Conservation (phyloP, 208 protist genomes). For the Herpetomonas tarakana region DNA sequence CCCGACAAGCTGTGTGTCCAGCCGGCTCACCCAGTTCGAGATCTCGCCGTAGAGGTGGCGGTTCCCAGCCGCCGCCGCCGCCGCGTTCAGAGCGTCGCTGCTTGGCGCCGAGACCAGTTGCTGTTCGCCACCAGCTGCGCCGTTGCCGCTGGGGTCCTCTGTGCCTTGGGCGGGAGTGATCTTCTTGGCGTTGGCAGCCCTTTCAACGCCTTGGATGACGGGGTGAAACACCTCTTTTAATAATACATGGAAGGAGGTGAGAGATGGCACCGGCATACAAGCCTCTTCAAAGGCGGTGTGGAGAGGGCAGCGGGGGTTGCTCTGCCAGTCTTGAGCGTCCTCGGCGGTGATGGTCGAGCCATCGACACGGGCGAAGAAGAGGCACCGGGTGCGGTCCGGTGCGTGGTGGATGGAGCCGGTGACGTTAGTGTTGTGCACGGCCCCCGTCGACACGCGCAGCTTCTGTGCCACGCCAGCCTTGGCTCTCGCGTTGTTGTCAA, state of each 20-base stretch:
- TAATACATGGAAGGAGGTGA: slow-evolving; percentile 74
- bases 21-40: slow-evolving; percentile 74
- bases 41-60: slow-evolving; percentile 85
- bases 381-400: slow-evolving; percentile 71
- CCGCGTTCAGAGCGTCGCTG: slow-evolving; percentile 5
- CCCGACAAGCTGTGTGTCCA: slow-evolving; percentile 85
- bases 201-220: slow-evolving; percentile 69
- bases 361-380: slow-evolving; percentile 77
- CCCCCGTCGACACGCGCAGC: slow-evolving; percentile 50
- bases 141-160: neutral
- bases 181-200: slow-evolving; percentile 1
- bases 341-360: slow-evolving; percentile 56
- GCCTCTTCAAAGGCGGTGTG: slow-evolving; percentile 79
- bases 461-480: slow-evolving; percentile 24
- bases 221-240: slow-evolving; percentile 79
- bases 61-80: slow-evolving; percentile 30
- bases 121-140: neutral
- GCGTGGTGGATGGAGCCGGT: slow-evolving; percentile 73
- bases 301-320: slow-evolving; percentile 47
- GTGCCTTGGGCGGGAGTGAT: neutral
- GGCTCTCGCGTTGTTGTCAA: slow-evolving; percentile 12
- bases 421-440: slow-evolving; percentile 81
- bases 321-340: slow-evolving; percentile 55
- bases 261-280: slow-evolving; percentile 74
- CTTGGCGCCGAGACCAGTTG: neutral